phyloP scores from a whole-genome alignment of 441 rosid genomes.

The Omphalea diandra region DNA sequence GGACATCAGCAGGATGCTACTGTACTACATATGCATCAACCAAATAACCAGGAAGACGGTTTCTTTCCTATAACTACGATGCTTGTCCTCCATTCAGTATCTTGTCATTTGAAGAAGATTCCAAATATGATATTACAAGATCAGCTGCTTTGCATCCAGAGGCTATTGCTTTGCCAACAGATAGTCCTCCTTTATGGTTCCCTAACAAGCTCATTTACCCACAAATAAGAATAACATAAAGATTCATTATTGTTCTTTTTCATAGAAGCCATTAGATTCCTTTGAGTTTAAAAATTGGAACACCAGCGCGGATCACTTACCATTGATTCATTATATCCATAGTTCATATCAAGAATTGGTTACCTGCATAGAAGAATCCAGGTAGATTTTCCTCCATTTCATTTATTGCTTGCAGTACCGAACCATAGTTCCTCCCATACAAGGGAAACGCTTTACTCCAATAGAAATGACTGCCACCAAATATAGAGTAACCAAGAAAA shows the following conservation, averaged over 20 bases:
- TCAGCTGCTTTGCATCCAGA: constrained; percentile 94
- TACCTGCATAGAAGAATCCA: constrained; percentile 96
- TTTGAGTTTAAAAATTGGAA: too few relatives aligned
- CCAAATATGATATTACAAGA: constrained; percentile 70
- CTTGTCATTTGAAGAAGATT: constrained; percentile 43
- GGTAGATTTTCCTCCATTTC: constrained; percentile 85
- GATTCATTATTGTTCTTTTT: too few relatives aligned
- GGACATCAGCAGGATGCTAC: not conserved
- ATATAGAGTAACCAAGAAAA: constrained; percentile 21
- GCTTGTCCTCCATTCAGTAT: constrained; percentile 26
- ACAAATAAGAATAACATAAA: constrained; percentile 1
- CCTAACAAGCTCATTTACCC: constrained; percentile 44
- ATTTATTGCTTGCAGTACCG: constrained; percentile 63
- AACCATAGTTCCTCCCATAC: constrained; percentile 66
- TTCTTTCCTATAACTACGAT: not conserved
- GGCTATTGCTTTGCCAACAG: constrained; percentile 80
- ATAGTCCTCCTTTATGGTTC: constrained; percentile 82
- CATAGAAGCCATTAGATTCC: too few relatives aligned
- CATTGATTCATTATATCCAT: constrained; percentile 5
- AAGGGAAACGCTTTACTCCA: constrained; percentile 93
- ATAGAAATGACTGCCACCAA: constrained; percentile 67
- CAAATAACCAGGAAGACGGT: not conserved
- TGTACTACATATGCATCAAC: not conserved
- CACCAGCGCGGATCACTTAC: too few relatives aligned
- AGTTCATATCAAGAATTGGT: constrained; percentile 11